These are phyloP conservation scores for Oryza rufipogon DNA, from an alignment of 176 grass and related monocot genomes.

Conservation along the genomic window DNA sequence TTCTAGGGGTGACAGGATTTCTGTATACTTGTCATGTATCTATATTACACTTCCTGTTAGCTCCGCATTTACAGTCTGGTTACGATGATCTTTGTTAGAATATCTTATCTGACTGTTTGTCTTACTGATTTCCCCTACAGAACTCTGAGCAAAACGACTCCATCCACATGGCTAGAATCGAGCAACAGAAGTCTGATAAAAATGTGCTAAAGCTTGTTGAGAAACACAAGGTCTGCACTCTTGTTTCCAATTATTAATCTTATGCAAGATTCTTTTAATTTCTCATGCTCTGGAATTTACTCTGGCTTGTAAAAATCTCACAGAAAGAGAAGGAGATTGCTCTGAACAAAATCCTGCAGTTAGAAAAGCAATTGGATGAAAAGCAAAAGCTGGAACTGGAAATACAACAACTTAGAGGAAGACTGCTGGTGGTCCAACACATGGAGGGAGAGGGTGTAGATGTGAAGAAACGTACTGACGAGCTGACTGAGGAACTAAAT, in stretches of 20 bases:
- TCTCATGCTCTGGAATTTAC: not conserved
- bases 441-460: constrained; percentile 51
- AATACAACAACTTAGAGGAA: constrained; percentile 55
- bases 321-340: constrained; percentile 59
- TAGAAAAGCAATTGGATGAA: constrained; percentile 50
- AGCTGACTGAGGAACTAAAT: constrained; percentile 42
- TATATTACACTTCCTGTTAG: constrained; percentile 1
- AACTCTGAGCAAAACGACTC: constrained; percentile 45
- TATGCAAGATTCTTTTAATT: not conserved
- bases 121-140: constrained; percentile 40
- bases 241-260: constrained; percentile 2
- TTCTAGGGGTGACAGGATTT: not conserved
- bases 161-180: constrained; percentile 53
- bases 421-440: constrained; percentile 50
- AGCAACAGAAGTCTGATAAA: constrained; percentile 52
- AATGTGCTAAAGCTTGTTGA: constrained; percentile 38
- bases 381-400: constrained; percentile 57
- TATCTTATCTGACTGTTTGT: not conserved
- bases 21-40: not conserved
- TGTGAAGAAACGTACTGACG: constrained; percentile 45
- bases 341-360: constrained; percentile 48
- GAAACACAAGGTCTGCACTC: constrained; percentile 50
- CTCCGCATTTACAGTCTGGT: not conserved
- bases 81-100: not conserved
- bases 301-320: constrained; percentile 6